Conservation (phyloP, 2,329 filamentous ascomycete genomes). For the Pyrenochaeta sp. region DNA sequence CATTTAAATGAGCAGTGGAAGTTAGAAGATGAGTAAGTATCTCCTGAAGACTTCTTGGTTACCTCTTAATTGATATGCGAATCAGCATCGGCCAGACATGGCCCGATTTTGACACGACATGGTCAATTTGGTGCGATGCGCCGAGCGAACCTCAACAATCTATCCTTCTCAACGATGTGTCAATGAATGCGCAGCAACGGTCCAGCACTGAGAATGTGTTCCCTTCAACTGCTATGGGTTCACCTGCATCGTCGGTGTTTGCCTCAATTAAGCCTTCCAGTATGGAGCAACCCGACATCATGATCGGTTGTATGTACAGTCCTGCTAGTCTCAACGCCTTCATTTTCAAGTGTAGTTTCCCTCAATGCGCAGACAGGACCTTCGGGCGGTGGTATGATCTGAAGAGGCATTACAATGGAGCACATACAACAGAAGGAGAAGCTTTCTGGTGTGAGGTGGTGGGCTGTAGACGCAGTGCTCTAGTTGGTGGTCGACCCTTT, state of each 20-base stretch:
- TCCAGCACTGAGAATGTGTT: background rate
- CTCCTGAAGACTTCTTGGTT: background rate
- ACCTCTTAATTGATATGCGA: background rate
- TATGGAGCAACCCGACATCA: background rate
- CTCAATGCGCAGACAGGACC: background rate
- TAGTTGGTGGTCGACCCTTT: background rate
- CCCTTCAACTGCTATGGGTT: background rate
- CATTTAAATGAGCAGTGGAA: background rate
- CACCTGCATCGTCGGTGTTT: background rate
- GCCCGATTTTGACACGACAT: background rate
- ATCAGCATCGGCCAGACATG: background rate
- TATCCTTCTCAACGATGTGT: background rate
- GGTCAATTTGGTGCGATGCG: background rate
- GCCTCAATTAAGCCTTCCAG: background rate
- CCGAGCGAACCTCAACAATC: background rate
- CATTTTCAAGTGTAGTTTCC: background rate
- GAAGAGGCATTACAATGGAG: slow-evolving; percentile 5
- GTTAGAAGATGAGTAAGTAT: background rate
- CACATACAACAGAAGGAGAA: background rate
- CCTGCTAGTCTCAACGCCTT: background rate
- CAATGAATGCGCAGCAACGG: background rate
- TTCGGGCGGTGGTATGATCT: slow-evolving; percentile 4
- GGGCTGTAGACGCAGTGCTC: slow-evolving; percentile 1
- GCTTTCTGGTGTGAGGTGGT: background rate
- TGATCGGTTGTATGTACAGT: background rate